phyloP scores from a whole-genome alignment of 176 grass and related monocot species.

The Carex parvula region DNA sequence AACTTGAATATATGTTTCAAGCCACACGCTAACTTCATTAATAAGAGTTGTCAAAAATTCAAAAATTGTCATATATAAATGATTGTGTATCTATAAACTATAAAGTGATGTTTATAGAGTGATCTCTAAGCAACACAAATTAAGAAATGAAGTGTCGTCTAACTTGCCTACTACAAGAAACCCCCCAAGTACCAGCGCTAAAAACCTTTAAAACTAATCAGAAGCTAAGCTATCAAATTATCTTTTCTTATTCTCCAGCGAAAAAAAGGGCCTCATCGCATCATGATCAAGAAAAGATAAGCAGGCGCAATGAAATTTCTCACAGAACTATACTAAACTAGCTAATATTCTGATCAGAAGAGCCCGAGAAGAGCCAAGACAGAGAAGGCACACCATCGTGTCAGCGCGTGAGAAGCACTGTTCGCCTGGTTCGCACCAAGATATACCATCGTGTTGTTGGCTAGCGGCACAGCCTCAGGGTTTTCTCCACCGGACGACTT shows the following conservation, averaged over 20 bases:
- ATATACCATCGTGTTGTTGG: constrained; percentile 49
- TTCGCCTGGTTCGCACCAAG: constrained; percentile 18
- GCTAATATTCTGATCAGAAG: not conserved
- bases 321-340: not conserved
- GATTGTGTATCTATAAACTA: not conserved
- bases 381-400: not conserved
- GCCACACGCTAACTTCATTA: constrained; percentile 8
- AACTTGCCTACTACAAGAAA: not conserved
- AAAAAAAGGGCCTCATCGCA: not conserved
- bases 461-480: constrained; percentile 30
- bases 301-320: not conserved
- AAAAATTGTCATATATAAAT: constrained; percentile 2
- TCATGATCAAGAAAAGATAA: not conserved
- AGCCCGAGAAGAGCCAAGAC: not conserved
- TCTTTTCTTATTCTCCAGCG: not conserved
- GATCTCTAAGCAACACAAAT: not conserved
- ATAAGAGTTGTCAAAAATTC: not conserved
- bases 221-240: not conserved
- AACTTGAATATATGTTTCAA: not conserved
- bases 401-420: not conserved
- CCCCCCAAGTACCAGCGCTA: not conserved
- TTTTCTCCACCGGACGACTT: constrained; percentile 46
- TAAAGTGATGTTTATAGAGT: too few species aligned
- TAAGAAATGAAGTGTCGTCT: not conserved
- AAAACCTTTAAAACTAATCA: not conserved